Base-by-base conservation (phyloP, 371 early-diverging fungal species). In the Capillidium rhysosporum region DNA sequence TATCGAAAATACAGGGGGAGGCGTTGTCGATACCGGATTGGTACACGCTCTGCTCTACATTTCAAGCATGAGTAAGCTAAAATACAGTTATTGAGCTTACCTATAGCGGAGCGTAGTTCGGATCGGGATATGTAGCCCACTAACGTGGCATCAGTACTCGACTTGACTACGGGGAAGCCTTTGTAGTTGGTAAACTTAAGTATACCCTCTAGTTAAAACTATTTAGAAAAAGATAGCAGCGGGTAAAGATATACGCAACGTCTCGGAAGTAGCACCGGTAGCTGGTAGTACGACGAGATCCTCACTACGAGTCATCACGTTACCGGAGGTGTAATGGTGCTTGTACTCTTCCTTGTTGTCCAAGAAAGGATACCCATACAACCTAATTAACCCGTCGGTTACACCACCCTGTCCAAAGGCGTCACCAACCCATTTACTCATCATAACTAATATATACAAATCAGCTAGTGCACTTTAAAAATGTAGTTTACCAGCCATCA, bases 81-180 rank as follows among this genome's bases (percentile, higher is more conserved):
- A 29, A 56, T 30, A 51, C 21, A 46, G 40, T 60, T 55, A 64
- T 49, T 56, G 0, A 68, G 68, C 2, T 67, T 71, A 54, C 66
- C 72, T 16, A 81, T 59, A 12, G 83, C 86, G 59, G 75, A 76
- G 40, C 72, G 55, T 7, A 88, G 63, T 49, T 88, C 89, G 0
- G 72, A 70, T 29, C 76, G 69, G 0, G 73, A 76, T 26, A 88
- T 73, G 61, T 77, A 89, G 0, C 89, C 88, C 1, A 81, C 68
- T 18, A 89, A 61, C 55, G 72, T 64, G 58, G 70, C 61, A 24
- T 74, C 71, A 20, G 66, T 47, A 2, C 57, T 25, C 1, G 61
- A 62, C 24, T 73, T 67, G 26, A 89, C 69, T 0, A 88, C 68
- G 1, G 89, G 84, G 52, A 82, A 83, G 1, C 89, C 89, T 46